phyloP scores from a whole-genome alignment of 1,284 basidiomycete species.

The Trichosporon faecale region DNA sequence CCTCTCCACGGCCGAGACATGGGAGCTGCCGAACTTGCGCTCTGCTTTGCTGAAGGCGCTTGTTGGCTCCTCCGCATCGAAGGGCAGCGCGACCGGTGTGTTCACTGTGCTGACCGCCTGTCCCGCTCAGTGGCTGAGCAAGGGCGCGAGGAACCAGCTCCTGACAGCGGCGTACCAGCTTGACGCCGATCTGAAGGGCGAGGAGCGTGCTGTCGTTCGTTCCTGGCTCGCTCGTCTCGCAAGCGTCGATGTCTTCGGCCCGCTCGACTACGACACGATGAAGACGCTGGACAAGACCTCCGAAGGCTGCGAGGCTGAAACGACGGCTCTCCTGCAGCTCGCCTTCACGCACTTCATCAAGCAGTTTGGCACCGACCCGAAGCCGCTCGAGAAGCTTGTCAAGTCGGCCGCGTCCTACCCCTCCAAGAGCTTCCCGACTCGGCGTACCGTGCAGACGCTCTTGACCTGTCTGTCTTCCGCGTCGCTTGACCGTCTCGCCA shows the following conservation, averaged over 20 bases:
- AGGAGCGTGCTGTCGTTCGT: slow-evolving; percentile 16
- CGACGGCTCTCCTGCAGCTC: slow-evolving; percentile 9
- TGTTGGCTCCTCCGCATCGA: neutral
- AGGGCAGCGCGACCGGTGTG: neutral
- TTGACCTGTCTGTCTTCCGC: neutral
- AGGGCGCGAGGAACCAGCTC: slow-evolving; percentile 19
- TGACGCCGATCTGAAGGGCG: slow-evolving; percentile 9
- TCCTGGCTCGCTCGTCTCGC: slow-evolving; percentile 26
- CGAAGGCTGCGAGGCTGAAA: neutral
- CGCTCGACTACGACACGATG: slow-evolving; percentile 19
- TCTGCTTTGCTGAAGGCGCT: slow-evolving; percentile 21
- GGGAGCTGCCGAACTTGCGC: slow-evolving; percentile 21
- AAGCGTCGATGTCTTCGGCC: slow-evolving; percentile 21
- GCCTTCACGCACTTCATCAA: slow-evolving; percentile 12
- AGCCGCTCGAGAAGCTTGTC: slow-evolving; percentile 5
- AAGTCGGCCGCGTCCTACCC: neutral
- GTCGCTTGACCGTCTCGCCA: neutral
- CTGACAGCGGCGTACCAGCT: slow-evolving; percentile 23
- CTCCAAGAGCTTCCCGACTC: neutral
- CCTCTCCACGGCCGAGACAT: slow-evolving; percentile 21
- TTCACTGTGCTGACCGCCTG: slow-evolving; percentile 22
- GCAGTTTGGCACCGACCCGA: neutral
- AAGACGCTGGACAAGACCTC: slow-evolving; percentile 18
- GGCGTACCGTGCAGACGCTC: neutral
- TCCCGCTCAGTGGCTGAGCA: slow-evolving; percentile 22